phyloP scores from a whole-genome alignment of 2,329 filamentous ascomycete species.

The Sporothrix variecibatus region DNA sequence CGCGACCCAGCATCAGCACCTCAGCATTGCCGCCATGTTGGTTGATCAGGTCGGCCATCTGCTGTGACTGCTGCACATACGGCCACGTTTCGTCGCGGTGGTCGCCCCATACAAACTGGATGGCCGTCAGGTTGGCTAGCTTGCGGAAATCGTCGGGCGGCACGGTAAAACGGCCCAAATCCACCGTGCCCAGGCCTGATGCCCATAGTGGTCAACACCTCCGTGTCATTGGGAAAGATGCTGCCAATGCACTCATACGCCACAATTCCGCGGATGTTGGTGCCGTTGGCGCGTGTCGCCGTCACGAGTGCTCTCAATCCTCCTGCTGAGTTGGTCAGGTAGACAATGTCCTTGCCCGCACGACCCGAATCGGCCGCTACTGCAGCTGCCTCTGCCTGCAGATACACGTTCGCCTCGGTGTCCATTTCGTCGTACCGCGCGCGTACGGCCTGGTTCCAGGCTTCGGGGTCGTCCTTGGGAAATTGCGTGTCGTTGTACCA shows the following conservation, averaged over 20 bases:
- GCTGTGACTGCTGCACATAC: slow-evolving; percentile 29
- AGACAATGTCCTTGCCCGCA: slow-evolving; percentile 37
- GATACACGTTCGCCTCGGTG: slow-evolving; percentile 37
- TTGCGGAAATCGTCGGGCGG: slow-evolving; percentile 35
- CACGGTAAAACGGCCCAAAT: slow-evolving; percentile 35
- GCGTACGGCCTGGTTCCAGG: slow-evolving; percentile 41
- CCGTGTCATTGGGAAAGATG: slow-evolving; percentile 34
- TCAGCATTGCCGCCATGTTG: slow-evolving; percentile 34
- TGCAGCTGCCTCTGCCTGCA: slow-evolving; percentile 40
- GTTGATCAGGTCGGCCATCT: slow-evolving; percentile 33
- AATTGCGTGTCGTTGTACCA: slow-evolving; percentile 43
- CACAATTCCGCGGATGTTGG: slow-evolving; percentile 43
- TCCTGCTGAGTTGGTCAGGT: slow-evolving; percentile 40
- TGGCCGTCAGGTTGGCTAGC: slow-evolving; percentile 31
- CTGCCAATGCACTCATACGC: slow-evolving; percentile 36
- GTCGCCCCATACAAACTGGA: slow-evolving; percentile 38
- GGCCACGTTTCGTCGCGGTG: slow-evolving; percentile 26
- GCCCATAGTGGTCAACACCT: slow-evolving; percentile 14
- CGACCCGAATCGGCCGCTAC: slow-evolving; percentile 40
- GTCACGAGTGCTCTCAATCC: slow-evolving; percentile 41
- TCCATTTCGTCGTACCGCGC: slow-evolving; percentile 42
- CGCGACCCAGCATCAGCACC: slow-evolving; percentile 34
- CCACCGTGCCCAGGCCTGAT: background rate
- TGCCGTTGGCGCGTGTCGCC: slow-evolving; percentile 39
- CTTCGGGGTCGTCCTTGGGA: slow-evolving; percentile 35